A percentile compares a stretch with the other conserved stretches of the same genome.
These are phyloP conservation scores for Arabidopsis lyrata DNA, from an alignment of 441 rosid species.

Conservation along the genomic window DNA sequence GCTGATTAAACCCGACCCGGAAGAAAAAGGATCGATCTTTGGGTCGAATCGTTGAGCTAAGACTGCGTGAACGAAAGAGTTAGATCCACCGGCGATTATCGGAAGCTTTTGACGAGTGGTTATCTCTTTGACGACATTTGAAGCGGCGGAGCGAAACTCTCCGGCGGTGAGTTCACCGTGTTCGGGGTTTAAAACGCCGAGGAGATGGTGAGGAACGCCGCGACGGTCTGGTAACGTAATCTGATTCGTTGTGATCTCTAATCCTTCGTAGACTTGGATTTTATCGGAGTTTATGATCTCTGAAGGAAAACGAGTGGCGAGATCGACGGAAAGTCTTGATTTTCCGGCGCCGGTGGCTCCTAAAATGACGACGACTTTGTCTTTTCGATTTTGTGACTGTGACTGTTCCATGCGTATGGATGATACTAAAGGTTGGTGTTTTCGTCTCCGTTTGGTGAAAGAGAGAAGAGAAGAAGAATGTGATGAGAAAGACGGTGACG, in stretches of 20 bases:
- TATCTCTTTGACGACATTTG: slow-evolving; percentile 50
- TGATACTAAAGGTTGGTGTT: slow-evolving; percentile 14
- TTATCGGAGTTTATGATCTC: slow-evolving; percentile 89
- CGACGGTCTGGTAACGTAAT: slow-evolving; percentile 59
- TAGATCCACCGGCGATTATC: slow-evolving; percentile 87
- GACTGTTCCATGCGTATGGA: slow-evolving; percentile 46
- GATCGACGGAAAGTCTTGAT: slow-evolving; percentile 77
- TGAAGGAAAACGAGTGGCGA: slow-evolving; percentile 54
- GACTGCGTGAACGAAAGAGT: slow-evolving; percentile 77
- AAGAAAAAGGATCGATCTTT: slow-evolving; percentile 51
- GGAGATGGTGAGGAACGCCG: slow-evolving; percentile 74
- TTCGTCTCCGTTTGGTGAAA: slow-evolving; percentile 10
- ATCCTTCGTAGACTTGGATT: slow-evolving; percentile 78
- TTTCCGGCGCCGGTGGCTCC: slow-evolving; percentile 95
- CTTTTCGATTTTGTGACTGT: slow-evolving; percentile 25
- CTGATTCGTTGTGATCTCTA: slow-evolving; percentile 87
- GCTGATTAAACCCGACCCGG: slow-evolving; percentile 45
- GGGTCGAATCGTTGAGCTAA: slow-evolving; percentile 65
- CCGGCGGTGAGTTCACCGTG: slow-evolving; percentile 58
- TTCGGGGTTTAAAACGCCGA: slow-evolving; percentile 57
- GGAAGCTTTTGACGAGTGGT: slow-evolving; percentile 58
- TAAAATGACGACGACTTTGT: slow-evolving; percentile 75
- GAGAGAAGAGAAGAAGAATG: slow-evolving; percentile 23
- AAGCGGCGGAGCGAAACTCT: slow-evolving; percentile 62
- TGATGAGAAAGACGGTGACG: slow-evolving; percentile 25